phyloP scores from a whole-genome alignment of 148 eudicot species.

The Persicaria maculosa region DNA sequence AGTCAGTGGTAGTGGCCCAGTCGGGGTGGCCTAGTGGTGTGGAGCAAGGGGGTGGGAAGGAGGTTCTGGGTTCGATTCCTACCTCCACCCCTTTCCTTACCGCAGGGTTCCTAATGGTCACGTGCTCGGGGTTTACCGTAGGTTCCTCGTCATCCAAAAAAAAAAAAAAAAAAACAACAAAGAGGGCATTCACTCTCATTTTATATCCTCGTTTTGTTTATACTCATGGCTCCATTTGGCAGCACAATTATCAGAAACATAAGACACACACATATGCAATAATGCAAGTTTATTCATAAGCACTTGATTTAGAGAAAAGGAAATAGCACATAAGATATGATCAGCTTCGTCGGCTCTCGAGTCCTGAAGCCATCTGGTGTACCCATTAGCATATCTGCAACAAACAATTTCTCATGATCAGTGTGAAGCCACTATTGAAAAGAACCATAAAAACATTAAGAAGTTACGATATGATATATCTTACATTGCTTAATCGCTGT shows the following conservation, averaged over 20 bases:
- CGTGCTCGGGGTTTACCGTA: too few species aligned
- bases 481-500: slow-evolving; percentile 3
- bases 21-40: too few species aligned
- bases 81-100: too few species aligned
- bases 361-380: not conserved
- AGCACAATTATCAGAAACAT: not conserved
- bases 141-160: too few species aligned
- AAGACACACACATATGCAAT: not conserved
- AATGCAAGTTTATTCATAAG: slow-evolving; percentile 3
- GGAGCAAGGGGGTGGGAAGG: too few species aligned
- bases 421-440: not conserved
- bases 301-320: not conserved
- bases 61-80: too few species aligned
- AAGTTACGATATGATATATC: not conserved
- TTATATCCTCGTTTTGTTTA: not conserved
- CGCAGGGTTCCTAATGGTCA: too few species aligned
- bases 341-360: not conserved
- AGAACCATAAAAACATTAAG: not conserved
- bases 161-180: too few species aligned
- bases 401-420: not conserved
- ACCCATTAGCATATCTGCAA: not conserved
- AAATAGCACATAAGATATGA: slow-evolving; percentile 5
- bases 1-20: too few species aligned
- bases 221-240: not conserved
- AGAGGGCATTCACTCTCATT: too few species aligned